Evolutionary conservation across 139 green algal species (phyloP), one percentile per base, ranked within the genome.

Genomic region (Micractinium conductrix): DNA sequence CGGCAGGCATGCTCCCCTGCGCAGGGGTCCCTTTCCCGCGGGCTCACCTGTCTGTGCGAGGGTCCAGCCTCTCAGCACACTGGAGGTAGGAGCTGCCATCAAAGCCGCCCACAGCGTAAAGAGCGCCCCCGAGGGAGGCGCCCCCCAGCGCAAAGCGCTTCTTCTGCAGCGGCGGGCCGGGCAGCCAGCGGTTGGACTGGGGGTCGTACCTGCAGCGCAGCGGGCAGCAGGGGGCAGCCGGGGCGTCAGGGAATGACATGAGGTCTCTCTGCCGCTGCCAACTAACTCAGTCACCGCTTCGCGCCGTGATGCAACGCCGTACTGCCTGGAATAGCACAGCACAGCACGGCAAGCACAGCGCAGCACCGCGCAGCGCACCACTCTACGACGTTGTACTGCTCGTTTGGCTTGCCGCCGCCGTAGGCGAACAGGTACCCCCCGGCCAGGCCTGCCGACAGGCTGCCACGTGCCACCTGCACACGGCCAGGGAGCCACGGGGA

Each of bases 21-120:
- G 48, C 48, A 58, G 48, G 16, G 48, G 48, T 58, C 12, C 48
- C 48, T 58, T 58, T 26, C 30, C 17, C 10, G 1, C 68, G 45
- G 37, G 1, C 71, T 22, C 42, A 88, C 85, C 79, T 53, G 60
- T 85, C 85, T 16, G 78, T 85, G 43, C 85, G 55, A 7, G 85
- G 85, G 60, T 89, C 85, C 4, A 84, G 53, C 38, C 78, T 55
- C 80, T 89, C 85, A 7, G 80, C 80, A 38, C 40, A 84, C 48
- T 35, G 48, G 58, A 89, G 68, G 73, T 89, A 89, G 10, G n/a
- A 33, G 24, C 38, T 45, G 58, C 85, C 85, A n/a, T 89, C 80
- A 38, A 72, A 89, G 44, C 85, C 85, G 12, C 85, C 85, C 62
- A 89, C 85, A 28, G 85, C 85, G 53, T 89, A 89, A 4, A 89